Conservation (phyloP, 2,329 filamentous ascomycete genomes). For the Thelonectria olida region DNA sequence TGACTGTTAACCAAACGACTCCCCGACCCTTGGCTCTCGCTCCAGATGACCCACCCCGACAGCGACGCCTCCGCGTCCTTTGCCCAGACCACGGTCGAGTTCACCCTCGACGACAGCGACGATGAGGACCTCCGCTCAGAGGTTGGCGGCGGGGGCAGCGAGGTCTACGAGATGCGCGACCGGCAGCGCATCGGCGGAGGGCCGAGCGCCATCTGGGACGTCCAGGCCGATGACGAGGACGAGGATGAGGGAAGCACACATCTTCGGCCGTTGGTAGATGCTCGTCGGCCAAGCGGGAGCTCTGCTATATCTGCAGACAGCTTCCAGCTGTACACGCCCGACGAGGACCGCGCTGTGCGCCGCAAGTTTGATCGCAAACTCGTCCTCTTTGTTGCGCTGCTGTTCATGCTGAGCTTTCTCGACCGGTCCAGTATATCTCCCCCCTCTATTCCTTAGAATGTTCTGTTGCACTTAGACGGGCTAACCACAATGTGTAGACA, state of each 20-base stretch:
- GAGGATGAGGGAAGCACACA: conserved; percentile 19
- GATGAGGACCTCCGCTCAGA: conserved; percentile 47
- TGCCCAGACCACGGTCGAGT: conserved; percentile 51
- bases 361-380: conserved; percentile 80
- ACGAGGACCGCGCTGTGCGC: conserved; percentile 78
- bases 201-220: conserved; percentile 29
- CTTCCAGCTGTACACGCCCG: conserved; percentile 59
- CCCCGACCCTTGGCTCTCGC: conserved; percentile 8
- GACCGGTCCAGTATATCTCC: conserved; percentile 80
- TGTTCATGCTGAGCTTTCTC: conserved; percentile 87
- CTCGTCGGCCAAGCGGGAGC: conserved; percentile 35
- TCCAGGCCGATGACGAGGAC: conserved; percentile 16
- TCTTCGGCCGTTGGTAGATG: conserved; percentile 28
- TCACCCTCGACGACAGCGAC: conserved; percentile 48
- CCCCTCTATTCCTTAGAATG: neutral
- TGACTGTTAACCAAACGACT: neutral
- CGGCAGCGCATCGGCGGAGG: conserved; percentile 19
- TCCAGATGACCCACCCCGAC: conserved; percentile 34
- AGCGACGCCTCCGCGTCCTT: conserved; percentile 45
- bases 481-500: conserved; percentile 52
- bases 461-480: neutral
- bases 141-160: conserved; percentile 38
- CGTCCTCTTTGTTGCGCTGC: conserved; percentile 80
- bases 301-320: conserved; percentile 42
- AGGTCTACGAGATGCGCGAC: conserved; percentile 46